These are phyloP conservation scores for Tolypocladium tropicale DNA, from an alignment of 2,329 filamentous ascomycete species.

Conservation along the genomic window DNA sequence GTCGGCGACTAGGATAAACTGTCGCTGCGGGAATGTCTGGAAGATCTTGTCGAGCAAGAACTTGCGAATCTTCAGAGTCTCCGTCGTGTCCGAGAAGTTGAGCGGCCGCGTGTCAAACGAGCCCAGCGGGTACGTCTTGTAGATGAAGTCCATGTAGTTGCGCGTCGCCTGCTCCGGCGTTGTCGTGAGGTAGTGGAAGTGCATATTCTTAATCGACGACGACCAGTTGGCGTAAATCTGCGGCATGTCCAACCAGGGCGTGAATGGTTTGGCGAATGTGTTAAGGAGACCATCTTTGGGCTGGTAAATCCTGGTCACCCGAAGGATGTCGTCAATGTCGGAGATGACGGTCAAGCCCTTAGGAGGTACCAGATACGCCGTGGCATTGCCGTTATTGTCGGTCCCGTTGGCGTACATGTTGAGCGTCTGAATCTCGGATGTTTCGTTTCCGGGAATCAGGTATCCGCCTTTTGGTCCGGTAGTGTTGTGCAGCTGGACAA, in stretches of 20 bases:
- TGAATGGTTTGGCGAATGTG: slow-evolving; percentile 62
- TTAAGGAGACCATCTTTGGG: slow-evolving; percentile 67
- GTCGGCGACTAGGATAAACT: slow-evolving; percentile 67
- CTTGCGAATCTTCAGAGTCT: slow-evolving; percentile 60
- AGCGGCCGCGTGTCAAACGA: slow-evolving; percentile 70
- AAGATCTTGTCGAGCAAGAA: slow-evolving; percentile 64
- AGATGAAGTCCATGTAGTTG: slow-evolving; percentile 74
- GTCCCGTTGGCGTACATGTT: slow-evolving; percentile 58
- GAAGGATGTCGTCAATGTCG: slow-evolving; percentile 72
- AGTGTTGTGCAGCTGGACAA: slow-evolving; percentile 50
- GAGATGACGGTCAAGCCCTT: slow-evolving; percentile 62
- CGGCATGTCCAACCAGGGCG: slow-evolving; percentile 70
- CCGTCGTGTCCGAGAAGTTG: slow-evolving; percentile 68
- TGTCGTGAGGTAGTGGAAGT: slow-evolving; percentile 77
- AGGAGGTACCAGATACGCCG: slow-evolving; percentile 64
- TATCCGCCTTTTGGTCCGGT: slow-evolving; percentile 37
- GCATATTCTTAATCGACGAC: slow-evolving; percentile 51
- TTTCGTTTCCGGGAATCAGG: slow-evolving; percentile 53
- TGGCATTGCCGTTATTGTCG: slow-evolving; percentile 57
- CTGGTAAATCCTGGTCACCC: slow-evolving; percentile 72
- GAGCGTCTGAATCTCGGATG: slow-evolving; percentile 53
- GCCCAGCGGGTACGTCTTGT: slow-evolving; percentile 65
- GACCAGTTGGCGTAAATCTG: slow-evolving; percentile 70
- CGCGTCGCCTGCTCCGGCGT: slow-evolving; percentile 69
- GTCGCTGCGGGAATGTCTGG: slow-evolving; percentile 62